Base-by-base conservation (phyloP, 306 rosid genomes). In the Crataegus laevigata region DNA sequence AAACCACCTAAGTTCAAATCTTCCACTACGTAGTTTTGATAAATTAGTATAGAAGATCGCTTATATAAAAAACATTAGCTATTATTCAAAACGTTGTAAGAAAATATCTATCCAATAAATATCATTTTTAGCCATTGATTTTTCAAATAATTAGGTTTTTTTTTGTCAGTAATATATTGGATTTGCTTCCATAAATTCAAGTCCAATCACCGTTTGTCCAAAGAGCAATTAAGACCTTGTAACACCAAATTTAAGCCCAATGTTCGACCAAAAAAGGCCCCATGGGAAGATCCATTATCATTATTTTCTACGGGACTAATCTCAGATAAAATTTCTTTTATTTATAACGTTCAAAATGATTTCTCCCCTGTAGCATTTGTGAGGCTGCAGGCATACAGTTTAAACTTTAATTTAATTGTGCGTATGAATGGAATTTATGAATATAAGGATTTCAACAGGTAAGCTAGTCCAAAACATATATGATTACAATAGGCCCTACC, bases 401-500 rank as follows among this genome's bases (percentile, higher is more conserved):
- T 10, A 54, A 18, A 52, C 14, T 70, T 52, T 29, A 54, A 22
- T 34, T 45, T 59, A 60, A 14, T 36, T 72, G 63, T 72, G 66
- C 36, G 19, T 58, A 28, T 40, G 50, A 34, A 15, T 58, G 29
- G 30, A 59, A 18, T 15, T 50, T 50, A 38, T 36, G 6, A 36
- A 36, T 58, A 32, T n/a, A 22, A 21, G 60, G 13, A 55, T 32
- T 72, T 40, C 76, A 72, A 58, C 67, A 36, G 2, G 24, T 45
- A 5, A 24, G 32, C 50, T 12, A 29, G 47, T 32, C 66, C 63
- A 21, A 57, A 17, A 7, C 40, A 36, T 25, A 57, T 40, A 73
- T 73, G 50, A 73, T 73, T 73, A 40, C 47, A 38, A 17, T 6
- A 61, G n/a, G 77, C 50, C 77, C 77, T 50, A 59, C 58, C 51